phyloP scores from a whole-genome alignment of 2,329 filamentous ascomycete species.

The Paecilomyces sp. region DNA sequence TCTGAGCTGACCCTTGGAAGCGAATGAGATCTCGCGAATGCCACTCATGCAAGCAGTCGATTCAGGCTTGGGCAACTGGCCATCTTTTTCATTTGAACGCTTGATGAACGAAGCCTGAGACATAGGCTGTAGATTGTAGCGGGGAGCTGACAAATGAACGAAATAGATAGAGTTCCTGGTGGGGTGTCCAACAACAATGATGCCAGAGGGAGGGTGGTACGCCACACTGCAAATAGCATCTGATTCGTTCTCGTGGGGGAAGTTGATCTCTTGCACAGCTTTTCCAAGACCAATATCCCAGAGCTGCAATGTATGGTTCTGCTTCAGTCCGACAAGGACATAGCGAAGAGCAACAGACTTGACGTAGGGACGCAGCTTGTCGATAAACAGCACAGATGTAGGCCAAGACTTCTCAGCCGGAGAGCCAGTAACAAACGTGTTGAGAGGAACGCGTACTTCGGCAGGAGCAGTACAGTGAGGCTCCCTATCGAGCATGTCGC shows the following conservation, averaged over 20 bases:
- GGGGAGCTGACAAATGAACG: constrained; percentile 86
- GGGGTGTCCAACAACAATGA: constrained; percentile 91
- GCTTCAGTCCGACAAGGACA: constrained; percentile 95
- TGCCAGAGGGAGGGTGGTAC: constrained; percentile 86
- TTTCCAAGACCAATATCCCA: constrained; percentile 96
- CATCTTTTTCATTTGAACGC: constrained; percentile 65
- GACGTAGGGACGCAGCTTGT: constrained; percentile 89
- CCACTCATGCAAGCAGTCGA: constrained; percentile 97
- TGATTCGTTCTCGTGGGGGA: constrained; percentile 91
- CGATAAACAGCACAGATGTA: constrained; percentile 89
- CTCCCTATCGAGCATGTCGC: constrained; percentile 55
- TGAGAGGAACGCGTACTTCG: constrained; percentile 77
- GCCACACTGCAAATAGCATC: constrained; percentile 97
- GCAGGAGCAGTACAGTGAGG: constrained; percentile 44
- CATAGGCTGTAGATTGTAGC: constrained; percentile 73
- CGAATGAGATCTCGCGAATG: constrained; percentile 89
- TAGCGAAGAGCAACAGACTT: constrained; percentile 88
- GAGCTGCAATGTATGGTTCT: constrained; percentile 96
- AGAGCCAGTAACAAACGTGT: constrained; percentile 79
- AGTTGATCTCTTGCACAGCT: constrained; percentile 92
- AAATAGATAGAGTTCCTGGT: constrained; percentile 98
- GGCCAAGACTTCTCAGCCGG: constrained; percentile 93
- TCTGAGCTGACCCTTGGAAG: constrained; percentile 75
- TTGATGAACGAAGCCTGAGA: constrained; percentile 84
- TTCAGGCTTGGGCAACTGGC: constrained; percentile 72